Base-by-base conservation (phyloP, 169 alveolate species). In the Plasmodium relictum region DNA sequence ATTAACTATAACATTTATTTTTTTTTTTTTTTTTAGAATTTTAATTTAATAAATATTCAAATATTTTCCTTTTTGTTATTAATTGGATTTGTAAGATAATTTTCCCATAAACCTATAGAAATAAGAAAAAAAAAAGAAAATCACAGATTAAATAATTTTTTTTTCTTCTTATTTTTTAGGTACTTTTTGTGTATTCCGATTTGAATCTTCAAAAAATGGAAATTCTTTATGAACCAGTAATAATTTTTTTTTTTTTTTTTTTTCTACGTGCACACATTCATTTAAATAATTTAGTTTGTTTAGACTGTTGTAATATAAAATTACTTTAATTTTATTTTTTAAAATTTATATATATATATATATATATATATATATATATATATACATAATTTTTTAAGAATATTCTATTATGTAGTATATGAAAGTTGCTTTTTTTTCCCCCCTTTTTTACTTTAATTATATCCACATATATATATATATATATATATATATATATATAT, bases 171-270 rank as follows among this genome's bases (percentile, higher is more conserved):
- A 14, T 6, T 44, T 16, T 16, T n/a, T 12, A 76, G 88, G 66
- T 44, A 22, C n/a, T 54, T 7, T 63, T 48, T 63, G 26, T 76
- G 44, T 63, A 76, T 48, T 44, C 88, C 0, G 88, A 76, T 16
- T 48, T 76, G 73, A 48, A 39, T 45, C 88, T 76, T 31, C 88
- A 76, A 22, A 76, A 63, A 31, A 65, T 76, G 70, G 76, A 76
- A 76, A 5, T 76, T 22, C 42, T 22, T 24, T 54, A 76, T 71
- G 76, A 76, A 31, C 48, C 88, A 22, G 88, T 76, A 76, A 62
- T 44, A 6, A 0, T 22, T 59, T 52, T 39, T 50, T 59, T n/a
- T 31, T 31, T 31, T 31, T 31, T 31, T 31, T 31, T 31, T 48
- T 48, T 48, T n/a, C 5, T n/a, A 48, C 18, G 5, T 48, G 59